These are phyloP conservation scores for Phytophthora ramorum DNA, from an alignment of 352 stramenopile species.

Conservation along the genomic window DNA sequence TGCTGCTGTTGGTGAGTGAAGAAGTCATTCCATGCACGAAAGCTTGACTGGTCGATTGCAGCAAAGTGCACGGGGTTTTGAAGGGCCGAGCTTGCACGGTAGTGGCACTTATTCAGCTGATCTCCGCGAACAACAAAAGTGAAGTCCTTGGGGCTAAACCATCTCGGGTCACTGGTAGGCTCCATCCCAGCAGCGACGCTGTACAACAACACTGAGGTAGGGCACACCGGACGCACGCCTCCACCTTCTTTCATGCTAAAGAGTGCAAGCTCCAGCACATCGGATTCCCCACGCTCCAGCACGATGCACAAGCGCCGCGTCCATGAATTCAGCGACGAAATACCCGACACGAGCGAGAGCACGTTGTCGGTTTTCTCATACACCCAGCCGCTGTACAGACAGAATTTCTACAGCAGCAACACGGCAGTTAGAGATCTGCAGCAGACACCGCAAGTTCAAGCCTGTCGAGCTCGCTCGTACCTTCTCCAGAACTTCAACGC, in stretches of 20 bases:
- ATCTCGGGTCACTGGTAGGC: slow-evolving; percentile 57
- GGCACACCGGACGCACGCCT: slow-evolving; percentile 54
- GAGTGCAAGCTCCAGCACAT: slow-evolving; percentile 75
- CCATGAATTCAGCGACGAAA: slow-evolving; percentile 74
- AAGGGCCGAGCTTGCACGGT: slow-evolving; percentile 35
- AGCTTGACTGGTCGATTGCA: slow-evolving; percentile 48
- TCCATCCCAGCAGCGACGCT: slow-evolving; percentile 58
- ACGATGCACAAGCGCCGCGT: slow-evolving; percentile 73
- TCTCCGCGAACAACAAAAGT: slow-evolving; percentile 60
- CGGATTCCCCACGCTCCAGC: slow-evolving; percentile 60
- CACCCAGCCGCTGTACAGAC: slow-evolving; percentile 66
- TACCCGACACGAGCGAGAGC: slow-evolving; percentile 60
- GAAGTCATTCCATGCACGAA: slow-evolving; percentile 67
- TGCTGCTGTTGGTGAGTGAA: slow-evolving; percentile 63
- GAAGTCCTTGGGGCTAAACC: slow-evolving; percentile 77
- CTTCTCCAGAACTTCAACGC: slow-evolving; percentile 68
- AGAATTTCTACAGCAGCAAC: slow-evolving; percentile 47
- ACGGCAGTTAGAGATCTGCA: slow-evolving; percentile 7
- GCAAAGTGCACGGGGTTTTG: slow-evolving; percentile 65
- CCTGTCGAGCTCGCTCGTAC: slow-evolving; percentile 19
- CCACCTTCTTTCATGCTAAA: slow-evolving; percentile 60
- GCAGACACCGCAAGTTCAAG: neutral
- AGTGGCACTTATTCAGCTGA: slow-evolving; percentile 42
- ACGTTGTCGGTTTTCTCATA: slow-evolving; percentile 74
- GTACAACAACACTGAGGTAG: slow-evolving; percentile 66